These are phyloP conservation scores for Rhodotorula sp. DNA, from an alignment of 1,284 basidiomycete genomes.

Conservation along the genomic window DNA sequence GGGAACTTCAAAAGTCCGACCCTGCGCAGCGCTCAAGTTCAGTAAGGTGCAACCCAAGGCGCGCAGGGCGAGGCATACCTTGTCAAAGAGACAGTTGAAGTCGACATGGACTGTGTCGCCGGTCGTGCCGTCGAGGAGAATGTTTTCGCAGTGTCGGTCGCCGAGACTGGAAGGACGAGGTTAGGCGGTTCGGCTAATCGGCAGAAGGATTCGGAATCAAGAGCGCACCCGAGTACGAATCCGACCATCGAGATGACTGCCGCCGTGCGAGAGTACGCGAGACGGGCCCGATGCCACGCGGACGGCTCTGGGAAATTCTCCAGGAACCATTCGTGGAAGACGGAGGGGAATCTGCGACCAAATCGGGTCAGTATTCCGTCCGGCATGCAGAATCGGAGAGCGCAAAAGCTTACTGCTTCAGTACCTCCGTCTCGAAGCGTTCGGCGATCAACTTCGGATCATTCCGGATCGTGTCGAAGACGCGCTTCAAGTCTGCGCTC, in stretches of 20 bases:
- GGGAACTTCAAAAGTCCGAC: slow-evolving; percentile 81
- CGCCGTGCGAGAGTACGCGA: slow-evolving; percentile 81
- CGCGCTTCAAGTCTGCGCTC: slow-evolving; percentile 57
- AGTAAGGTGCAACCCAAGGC: neutral
- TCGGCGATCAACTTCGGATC: slow-evolving; percentile 57
- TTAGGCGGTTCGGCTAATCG: neutral
- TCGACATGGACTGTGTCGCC: slow-evolving; percentile 97
- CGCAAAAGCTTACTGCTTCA: slow-evolving; percentile 58
- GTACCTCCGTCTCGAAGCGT: slow-evolving; percentile 62
- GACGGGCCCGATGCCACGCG: slow-evolving; percentile 84
- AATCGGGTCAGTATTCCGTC: neutral
- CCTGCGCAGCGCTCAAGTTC: slow-evolving; percentile 53
- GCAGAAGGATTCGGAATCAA: neutral
- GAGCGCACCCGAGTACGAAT: slow-evolving; percentile 82
- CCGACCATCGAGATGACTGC: slow-evolving; percentile 99
- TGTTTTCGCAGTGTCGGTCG: slow-evolving; percentile 96
- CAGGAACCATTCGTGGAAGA: slow-evolving; percentile 97
- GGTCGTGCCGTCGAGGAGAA: slow-evolving; percentile 80
- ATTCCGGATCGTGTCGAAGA: slow-evolving; percentile 62
- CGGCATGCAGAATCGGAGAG: neutral
- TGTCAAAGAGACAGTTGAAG: slow-evolving; percentile 97
- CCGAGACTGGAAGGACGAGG: slow-evolving; percentile 66
- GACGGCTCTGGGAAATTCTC: slow-evolving; percentile 95
- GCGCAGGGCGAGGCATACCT: slow-evolving; percentile 48
- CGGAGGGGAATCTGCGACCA: slow-evolving; percentile 64